Conservation (phyloP, 306 rosid species). For the Castanopsis chinensis region DNA sequence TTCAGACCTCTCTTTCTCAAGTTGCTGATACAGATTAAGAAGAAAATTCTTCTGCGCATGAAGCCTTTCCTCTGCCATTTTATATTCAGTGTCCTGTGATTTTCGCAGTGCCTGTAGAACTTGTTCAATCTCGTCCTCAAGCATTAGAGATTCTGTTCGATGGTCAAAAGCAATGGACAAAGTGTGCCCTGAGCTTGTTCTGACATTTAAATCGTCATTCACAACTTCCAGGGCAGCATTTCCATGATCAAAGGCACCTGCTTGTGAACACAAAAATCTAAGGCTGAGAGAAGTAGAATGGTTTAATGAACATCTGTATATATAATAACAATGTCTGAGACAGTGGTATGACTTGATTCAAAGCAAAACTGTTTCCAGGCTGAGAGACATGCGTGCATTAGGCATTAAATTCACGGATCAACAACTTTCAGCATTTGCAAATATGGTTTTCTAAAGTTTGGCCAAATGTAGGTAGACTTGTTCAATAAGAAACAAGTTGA, state of each 20-base stretch:
- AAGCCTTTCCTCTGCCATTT: conserved; percentile 59
- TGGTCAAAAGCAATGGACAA: conserved; percentile 25
- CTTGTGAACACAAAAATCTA: conserved; percentile 18
- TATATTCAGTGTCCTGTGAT: conserved; percentile 65
- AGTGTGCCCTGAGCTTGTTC: conserved; percentile 17
- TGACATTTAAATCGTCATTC: conserved; percentile 16
- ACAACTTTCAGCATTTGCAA: background rate
- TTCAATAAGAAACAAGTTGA: background rate
- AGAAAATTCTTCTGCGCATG: conserved; percentile 52
- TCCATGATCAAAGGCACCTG: conserved; percentile 38
- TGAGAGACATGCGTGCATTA: background rate
- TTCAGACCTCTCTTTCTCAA: conserved; percentile 50
- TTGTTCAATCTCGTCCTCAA: conserved; percentile 53
- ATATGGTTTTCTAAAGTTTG: background rate
- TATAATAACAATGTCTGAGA: background rate
- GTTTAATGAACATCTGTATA: background rate
- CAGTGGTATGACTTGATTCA: background rate
- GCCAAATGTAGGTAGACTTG: background rate
- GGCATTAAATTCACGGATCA: background rate
- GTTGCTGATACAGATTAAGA: conserved; percentile 52
- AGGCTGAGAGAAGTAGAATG: background rate
- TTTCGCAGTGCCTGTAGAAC: conserved; percentile 52
- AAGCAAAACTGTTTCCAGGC: background rate
- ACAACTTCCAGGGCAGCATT: conserved; percentile 28
- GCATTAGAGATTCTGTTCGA: conserved; percentile 33